Percentiles rank a stretch among this genome's conserved stretches.
Conservation (phyloP, 257 asterid species). For the Coffea canephora region DNA sequence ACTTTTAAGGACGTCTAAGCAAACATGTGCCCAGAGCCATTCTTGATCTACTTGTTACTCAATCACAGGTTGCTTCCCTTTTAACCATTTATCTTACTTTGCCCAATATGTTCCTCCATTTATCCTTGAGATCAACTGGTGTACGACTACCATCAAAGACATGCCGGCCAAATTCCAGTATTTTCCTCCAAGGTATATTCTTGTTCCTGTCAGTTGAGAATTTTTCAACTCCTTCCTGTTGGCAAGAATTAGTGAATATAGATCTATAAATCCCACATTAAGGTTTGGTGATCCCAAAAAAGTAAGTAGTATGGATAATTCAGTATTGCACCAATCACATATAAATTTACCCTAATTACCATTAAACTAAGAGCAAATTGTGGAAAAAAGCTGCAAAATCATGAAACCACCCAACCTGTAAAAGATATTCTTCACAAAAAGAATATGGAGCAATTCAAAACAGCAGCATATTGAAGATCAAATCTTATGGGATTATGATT, state of each 20-base stretch:
- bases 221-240: conserved; percentile 52
- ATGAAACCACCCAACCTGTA: background rate
- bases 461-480: background rate
- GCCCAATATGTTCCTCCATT: conserved; percentile 52
- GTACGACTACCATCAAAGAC: conserved; percentile 55
- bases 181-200: conserved; percentile 59
- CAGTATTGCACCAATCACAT: background rate
- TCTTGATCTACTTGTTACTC: background rate
- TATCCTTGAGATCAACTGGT: conserved; percentile 66
- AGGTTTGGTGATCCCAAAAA: background rate
- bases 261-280: background rate
- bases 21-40: background rate
- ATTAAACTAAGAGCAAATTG: background rate
- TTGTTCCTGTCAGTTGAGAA: conserved; percentile 21
- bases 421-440: background rate
- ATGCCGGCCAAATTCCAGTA: conserved; percentile 45
- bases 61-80: background rate
- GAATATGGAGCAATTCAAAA: background rate
- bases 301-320: background rate
- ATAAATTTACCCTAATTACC: background rate
- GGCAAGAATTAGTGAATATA: conserved; percentile 6
- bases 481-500: background rate
- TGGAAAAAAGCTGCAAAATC: background rate
- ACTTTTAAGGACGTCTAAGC: background rate
- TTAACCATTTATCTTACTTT: conserved; percentile 21